Evolutionary conservation across 306 rosid species (phyloP), one percentile per base, ranked within the genome.

Genomic region (Glycine soja): DNA sequence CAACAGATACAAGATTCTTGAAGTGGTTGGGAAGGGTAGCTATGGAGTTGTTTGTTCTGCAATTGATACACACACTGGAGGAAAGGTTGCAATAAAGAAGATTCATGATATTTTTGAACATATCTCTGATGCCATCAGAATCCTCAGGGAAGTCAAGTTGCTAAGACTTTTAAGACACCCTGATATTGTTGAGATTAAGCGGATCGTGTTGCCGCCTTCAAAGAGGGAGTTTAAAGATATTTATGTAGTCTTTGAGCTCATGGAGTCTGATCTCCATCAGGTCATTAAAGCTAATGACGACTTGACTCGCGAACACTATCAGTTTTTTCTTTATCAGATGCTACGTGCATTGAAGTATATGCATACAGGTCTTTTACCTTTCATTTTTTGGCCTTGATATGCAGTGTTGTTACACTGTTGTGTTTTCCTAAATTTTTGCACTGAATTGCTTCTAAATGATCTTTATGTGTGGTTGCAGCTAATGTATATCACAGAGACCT

Each of bases 201-300:
- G 90, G 76, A 94, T 94, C 66, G 91, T 94, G 96, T 51, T 94
- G 81, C 98, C 98, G 12, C 94, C 97, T 30, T 92, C 96, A 8
- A 92, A 88, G 81, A 92, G 87, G 61, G 98, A 94, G 68, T 94
- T 94, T 74, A 92, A 79, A 73, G 98, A 94, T 85, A 94, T 94
- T 82, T 94, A 84, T 86, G 96, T 94, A 57, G 97, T 94, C 43
- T 90, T 89, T 74, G 98, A 94, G 89, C 90, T 94, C 30, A 92
- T 94, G 98, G 98, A 92, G 42, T 94, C 97, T 32, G 98, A 94
- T 86, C 96, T 94, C 79, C 98, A 94, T 79, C 96, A 94, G 84
- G 98, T 94, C 42, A 94, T 94, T 81, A 94, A 92, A 85, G 97
- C 92, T 45, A 94, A 94, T 82, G 94, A 94, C 84, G 97, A 94